A percentile compares a stretch with the other conserved stretches of the same genome.
These are phyloP conservation scores for Trametes cubensis DNA, from an alignment of 768 basidiomycete species.

Conservation along the genomic window DNA sequence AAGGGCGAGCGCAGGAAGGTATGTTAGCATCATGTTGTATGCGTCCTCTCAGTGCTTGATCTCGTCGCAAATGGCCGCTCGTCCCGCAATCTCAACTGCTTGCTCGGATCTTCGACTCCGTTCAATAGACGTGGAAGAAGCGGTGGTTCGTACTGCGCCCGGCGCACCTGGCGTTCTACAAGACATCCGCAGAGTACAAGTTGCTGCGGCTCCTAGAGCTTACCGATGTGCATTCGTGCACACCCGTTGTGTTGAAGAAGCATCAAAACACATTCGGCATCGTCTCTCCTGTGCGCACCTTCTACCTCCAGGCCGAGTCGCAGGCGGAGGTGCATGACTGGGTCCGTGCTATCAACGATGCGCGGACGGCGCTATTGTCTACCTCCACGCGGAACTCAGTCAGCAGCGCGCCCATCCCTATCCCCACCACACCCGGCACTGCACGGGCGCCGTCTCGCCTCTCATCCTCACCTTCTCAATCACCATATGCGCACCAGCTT, in stretches of 20 bases:
- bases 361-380: constrained; percentile 63
- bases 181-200: constrained; percentile 92
- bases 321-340: constrained; percentile 75
- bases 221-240: constrained; percentile 89
- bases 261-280: no score
- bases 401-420: constrained; percentile 53
- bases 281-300: constrained; percentile 66
- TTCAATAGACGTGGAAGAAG: constrained; percentile 91
- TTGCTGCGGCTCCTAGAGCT: constrained; percentile 88
- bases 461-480: constrained; percentile 52
- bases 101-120: constrained; percentile 2
- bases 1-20: constrained; percentile 98
- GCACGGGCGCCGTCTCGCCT: constrained; percentile 42
- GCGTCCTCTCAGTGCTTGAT: constrained; percentile 12
- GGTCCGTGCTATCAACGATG: constrained; percentile 84
- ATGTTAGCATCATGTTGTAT: constrained; percentile 26
- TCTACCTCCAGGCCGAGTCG: constrained; percentile 82
- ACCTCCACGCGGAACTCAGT: constrained; percentile 62
- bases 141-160: constrained; percentile 96
- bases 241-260: constrained; percentile 39
- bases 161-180: constrained; percentile 95
- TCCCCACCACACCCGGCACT: constrained; percentile 39
- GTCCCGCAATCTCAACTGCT: constrained; percentile 4
- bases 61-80: constrained; percentile 9
- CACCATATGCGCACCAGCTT: constrained; percentile 47